Evolutionary conservation across 1,284 basidiomycete genomes (phyloP).

Genomic region (Mycena sp.): DNA sequence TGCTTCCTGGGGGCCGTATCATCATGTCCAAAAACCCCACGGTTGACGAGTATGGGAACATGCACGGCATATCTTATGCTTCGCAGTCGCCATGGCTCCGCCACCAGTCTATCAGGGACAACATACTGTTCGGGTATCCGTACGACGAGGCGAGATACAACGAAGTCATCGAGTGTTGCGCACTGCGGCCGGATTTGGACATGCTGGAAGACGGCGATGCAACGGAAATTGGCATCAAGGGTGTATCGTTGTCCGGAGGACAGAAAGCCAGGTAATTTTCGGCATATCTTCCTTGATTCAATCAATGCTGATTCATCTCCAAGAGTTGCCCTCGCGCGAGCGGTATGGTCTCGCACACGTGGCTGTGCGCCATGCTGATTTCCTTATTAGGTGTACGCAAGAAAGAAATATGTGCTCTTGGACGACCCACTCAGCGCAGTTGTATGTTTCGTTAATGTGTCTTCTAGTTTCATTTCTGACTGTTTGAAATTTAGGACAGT

Average conservation of each 20-base stretch:
- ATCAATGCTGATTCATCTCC: constrained; percentile 28
- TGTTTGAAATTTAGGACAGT: constrained; percentile 60
- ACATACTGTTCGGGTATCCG: constrained; percentile 31
- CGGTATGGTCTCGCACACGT: constrained; percentile 45
- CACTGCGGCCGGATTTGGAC: constrained; percentile 75
- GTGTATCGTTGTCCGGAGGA: constrained; percentile 51
- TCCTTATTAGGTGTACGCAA: not conserved
- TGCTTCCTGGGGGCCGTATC: constrained; percentile 55
- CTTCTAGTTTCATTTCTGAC: not conserved
- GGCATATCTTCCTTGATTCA: constrained; percentile 28
- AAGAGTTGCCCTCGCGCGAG: constrained; percentile 68
- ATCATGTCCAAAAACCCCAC: constrained; percentile 71
- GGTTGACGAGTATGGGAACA: constrained; percentile 70
- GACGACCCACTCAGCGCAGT: constrained; percentile 81
- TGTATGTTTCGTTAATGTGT: constrained; percentile 46
- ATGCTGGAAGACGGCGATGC: constrained; percentile 80
- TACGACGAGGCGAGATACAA: too few relatives aligned
- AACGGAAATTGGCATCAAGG: constrained; percentile 41
- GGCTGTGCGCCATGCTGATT: not conserved
- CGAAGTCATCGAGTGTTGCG: constrained; percentile 62
- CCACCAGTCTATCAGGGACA: constrained; percentile 76
- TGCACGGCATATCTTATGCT: constrained; percentile 83
- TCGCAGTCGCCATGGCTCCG: constrained; percentile 88
- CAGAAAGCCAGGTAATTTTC: constrained; percentile 63
- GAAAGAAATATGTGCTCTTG: constrained; percentile 71